Evolutionary conservation across 1,139 yeast genomes (phyloP), one percentile per base, ranked within the genome.

Genomic region (Sugiyamaella pinicola): DNA sequence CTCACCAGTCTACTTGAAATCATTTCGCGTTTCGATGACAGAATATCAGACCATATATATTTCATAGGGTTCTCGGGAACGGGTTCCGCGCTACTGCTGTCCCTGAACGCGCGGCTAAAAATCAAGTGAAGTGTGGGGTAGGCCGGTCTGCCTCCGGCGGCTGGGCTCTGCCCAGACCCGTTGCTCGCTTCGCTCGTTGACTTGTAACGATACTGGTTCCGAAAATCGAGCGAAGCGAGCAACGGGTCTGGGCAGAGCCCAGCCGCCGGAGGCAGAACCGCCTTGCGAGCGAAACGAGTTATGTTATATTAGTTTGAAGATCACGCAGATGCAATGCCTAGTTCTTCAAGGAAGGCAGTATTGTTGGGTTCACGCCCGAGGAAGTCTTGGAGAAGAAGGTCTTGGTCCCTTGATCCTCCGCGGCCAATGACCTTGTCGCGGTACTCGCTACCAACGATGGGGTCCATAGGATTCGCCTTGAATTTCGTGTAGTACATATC

Each of bases 401-500:
- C 75, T 58, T 84, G 85, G 52, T 87, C 95, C 55, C 77, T 73
- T 1, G 89, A 76, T 5, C 91, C 93, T 58, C 96, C 96, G 60
- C 83, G 79, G 22, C 78, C 79, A 63, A 88, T 75, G 34, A 88
- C 81, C 47, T 78, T 76, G 63, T 85, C 87, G 67, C 95, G 80
- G 69, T 87, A 88, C 57, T 77, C 74, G 39, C 79, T 70, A 52
- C 96, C 96, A 54, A 72, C 77, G 17, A 69, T 68, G 10, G 80
- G 74, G 64, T 84, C 80, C 78, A 86, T 76, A 26, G 95, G 95
- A 65, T 84, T 81, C 1, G 73, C 63, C 58, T 80, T 79, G 74
- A 88, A 88, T 64, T 80, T 79, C n/a, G 87, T 72, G 68, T 85
- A 82, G 72, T 80, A 88, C 69, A 88, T 86, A 69, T 88, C 96